A percentile compares a stretch with the other conserved stretches of the same genome.
Evolutionary conservation across 2,329 filamentous ascomycete genomes (phyloP).

Genomic region (Botrytis paeoniae): DNA sequence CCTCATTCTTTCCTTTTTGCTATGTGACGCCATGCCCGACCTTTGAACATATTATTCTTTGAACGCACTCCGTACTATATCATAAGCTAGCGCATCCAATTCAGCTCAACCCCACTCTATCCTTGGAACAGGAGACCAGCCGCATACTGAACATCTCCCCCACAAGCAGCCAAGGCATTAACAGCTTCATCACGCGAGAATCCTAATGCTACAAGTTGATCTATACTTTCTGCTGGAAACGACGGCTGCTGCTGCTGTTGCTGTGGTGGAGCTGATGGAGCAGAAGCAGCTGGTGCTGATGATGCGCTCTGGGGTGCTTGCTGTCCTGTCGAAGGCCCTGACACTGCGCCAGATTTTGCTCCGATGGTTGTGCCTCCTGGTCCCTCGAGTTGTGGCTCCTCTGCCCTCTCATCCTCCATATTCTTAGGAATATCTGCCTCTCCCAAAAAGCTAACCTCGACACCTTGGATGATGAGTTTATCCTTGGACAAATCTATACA

Average conservation of each 20-base stretch:
- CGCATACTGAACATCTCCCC: constrained; percentile 85
- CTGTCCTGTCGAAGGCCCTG: constrained; percentile 41
- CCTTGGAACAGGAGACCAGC: constrained; percentile 71
- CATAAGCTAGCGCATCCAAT: not conserved
- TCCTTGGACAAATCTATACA: constrained; percentile 84
- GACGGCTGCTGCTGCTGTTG: constrained; percentile 30
- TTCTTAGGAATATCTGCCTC: constrained; percentile 93
- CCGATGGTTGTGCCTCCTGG: constrained; percentile 89
- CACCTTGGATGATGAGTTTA: constrained; percentile 81
- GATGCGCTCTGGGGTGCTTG: constrained; percentile 21
- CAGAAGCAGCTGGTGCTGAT: constrained; percentile 5
- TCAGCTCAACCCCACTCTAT: constrained; percentile 29
- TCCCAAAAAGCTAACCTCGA: constrained; percentile 84
- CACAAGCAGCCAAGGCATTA: constrained; percentile 75
- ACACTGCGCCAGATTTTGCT: constrained; percentile 74
- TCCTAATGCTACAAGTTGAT: constrained; percentile 73
- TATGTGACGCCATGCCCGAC: constrained; percentile 1
- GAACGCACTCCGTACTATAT: not conserved
- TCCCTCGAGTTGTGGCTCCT: constrained; percentile 81
- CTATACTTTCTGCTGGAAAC: constrained; percentile 61
- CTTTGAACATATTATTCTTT: not conserved
- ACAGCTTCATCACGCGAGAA: constrained; percentile 74
- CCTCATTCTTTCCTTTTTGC: constrained; percentile 3
- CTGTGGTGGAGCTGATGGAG: constrained; percentile 22
- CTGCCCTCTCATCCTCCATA: constrained; percentile 65